Percentiles rank a stretch among this genome's conserved stretches.
These are phyloP conservation scores for Diaporthe sp. DNA, from an alignment of 2,329 filamentous ascomycete species.

Conservation along the genomic window DNA sequence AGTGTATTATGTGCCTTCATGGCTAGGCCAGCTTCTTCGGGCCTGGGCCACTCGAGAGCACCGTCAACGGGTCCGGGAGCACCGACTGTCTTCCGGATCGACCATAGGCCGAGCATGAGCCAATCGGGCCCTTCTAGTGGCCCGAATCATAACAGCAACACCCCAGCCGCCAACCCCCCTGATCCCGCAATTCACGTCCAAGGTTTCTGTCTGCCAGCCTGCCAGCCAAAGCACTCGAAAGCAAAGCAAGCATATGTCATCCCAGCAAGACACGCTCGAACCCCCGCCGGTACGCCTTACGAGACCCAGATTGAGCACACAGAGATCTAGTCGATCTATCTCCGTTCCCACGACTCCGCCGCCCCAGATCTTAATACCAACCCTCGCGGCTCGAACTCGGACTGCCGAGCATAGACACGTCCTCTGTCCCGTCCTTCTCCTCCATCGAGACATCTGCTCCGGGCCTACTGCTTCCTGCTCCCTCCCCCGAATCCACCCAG, in stretches of 20 bases:
- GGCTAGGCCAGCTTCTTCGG: not conserved
- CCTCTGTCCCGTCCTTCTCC: not conserved
- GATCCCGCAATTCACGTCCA: constrained; percentile 12
- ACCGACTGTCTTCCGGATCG: constrained; percentile 21
- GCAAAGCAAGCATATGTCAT: constrained; percentile 11
- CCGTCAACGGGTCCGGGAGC: constrained; percentile 19
- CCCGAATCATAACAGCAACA: constrained; percentile 12
- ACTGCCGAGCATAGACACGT: not conserved
- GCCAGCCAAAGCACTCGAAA: not conserved
- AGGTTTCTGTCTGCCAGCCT: constrained; percentile 14
- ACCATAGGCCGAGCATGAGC: constrained; percentile 9
- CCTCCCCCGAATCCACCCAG: not conserved
- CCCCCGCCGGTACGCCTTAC: constrained; percentile 6
- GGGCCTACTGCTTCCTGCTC: not conserved
- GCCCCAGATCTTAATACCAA: constrained; percentile 9
- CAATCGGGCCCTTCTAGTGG: constrained; percentile 15
- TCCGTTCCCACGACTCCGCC: not conserved
- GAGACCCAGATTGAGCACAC: not conserved
- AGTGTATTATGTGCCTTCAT: not conserved
- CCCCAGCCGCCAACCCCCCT: not conserved
- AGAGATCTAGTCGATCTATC: constrained; percentile 1
- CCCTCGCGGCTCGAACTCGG: not conserved
- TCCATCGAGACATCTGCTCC: not conserved
- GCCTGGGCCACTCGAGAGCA: not conserved
- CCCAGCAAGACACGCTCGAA: constrained; percentile 16